Evolutionary conservation across 768 basidiomycete genomes (phyloP).

Genomic region (Pisolithus marmoratus): DNA sequence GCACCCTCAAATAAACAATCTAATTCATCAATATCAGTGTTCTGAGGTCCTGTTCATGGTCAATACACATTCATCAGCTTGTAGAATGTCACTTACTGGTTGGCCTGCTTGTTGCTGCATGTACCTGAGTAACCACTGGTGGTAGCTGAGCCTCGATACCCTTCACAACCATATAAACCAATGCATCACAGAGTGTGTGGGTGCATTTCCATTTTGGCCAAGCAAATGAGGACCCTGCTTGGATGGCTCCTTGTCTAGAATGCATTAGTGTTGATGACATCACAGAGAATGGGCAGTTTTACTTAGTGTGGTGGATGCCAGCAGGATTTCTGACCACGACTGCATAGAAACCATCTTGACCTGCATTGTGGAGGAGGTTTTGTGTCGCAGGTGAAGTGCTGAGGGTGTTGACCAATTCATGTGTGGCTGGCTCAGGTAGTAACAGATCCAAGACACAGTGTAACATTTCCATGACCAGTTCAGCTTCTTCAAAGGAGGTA

Average conservation of each 20-base stretch:
- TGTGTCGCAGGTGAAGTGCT: background rate
- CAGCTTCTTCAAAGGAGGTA: background rate
- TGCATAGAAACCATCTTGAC: background rate
- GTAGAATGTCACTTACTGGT: background rate
- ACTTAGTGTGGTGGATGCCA: background rate
- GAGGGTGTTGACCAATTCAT: background rate
- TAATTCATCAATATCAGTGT: background rate
- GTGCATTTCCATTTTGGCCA: background rate
- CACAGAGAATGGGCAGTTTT: background rate
- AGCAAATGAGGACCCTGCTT: background rate
- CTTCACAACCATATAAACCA: background rate
- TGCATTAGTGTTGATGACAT: too few relatives aligned
- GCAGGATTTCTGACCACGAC: background rate
- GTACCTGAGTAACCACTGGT: background rate
- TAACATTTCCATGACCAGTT: background rate
- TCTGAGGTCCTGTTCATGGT: background rate
- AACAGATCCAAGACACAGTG: background rate
- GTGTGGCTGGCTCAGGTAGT: background rate
- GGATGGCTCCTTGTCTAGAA: background rate
- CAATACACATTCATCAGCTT: background rate
- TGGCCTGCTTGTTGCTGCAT: background rate
- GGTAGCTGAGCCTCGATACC: background rate
- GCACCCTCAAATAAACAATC: background rate
- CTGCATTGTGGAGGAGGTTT: background rate
- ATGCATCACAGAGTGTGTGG: background rate